A percentile compares a stretch with the other conserved stretches of the same genome.
phyloP scores from a whole-genome alignment of 768 basidiomycete species.

The Lentinula edodes region DNA sequence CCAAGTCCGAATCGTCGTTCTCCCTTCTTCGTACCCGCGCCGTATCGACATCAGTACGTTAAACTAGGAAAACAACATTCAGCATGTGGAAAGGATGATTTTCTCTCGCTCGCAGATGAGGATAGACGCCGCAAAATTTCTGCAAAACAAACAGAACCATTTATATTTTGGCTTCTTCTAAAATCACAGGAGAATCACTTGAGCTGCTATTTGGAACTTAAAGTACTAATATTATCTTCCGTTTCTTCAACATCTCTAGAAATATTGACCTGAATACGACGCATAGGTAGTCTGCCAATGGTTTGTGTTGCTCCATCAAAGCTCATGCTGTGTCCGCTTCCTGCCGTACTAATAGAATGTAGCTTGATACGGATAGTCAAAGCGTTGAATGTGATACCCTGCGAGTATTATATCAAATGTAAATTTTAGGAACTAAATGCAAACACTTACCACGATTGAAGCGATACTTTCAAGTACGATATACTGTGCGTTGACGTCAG shows the following conservation, averaged over 20 bases:
- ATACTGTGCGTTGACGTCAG: constrained; percentile 15
- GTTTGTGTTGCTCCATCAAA: background rate
- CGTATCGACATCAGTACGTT: no score
- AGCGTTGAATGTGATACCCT: constrained; percentile 12
- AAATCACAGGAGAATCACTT: background rate
- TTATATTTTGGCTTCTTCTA: no score
- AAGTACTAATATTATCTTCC: background rate
- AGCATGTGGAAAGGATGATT: no score
- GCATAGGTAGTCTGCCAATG: constrained; percentile 7
- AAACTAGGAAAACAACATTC: no score
- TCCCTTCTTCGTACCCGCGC: no score
- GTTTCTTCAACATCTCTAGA: background rate
- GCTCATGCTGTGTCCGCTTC: background rate
- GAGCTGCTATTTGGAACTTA: background rate
- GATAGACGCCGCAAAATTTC: no score
- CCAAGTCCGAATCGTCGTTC: no score
- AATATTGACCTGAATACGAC: constrained; percentile 5
- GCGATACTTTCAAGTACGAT: constrained; percentile 14
- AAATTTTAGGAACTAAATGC: background rate
- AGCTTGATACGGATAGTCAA: constrained; percentile 11
- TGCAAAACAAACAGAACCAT: no score
- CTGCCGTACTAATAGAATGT: background rate
- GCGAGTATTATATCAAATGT: background rate
- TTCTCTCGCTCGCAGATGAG: no score
- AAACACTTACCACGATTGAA: constrained; percentile 9